Percentiles rank a stretch among this genome's conserved stretches.
phyloP scores from a whole-genome alignment of 2,329 filamentous ascomycete genomes.

The Venturia pyrina region DNA sequence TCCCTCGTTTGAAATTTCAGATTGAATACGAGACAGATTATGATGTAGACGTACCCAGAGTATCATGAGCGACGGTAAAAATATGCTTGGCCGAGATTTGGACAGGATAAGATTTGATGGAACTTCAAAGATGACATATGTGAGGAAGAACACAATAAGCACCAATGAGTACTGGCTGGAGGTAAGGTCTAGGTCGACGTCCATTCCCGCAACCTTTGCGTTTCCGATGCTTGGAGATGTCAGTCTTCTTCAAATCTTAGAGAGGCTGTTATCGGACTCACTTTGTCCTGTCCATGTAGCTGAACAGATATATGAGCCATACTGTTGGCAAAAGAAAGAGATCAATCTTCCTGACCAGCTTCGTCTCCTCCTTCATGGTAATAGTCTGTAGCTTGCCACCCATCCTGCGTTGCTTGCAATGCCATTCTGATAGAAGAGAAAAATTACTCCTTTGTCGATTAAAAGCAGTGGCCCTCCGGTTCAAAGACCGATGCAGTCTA shows the following conservation, averaged over 20 bases:
- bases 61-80: conserved; percentile 22
- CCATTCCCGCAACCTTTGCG: conserved; percentile 12
- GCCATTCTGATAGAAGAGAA: conserved; percentile 13
- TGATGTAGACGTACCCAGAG: not conserved
- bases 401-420: conserved; percentile 14
- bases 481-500: not conserved
- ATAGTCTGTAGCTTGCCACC: conserved; percentile 15
- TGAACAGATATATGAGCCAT: conserved; percentile 41
- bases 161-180: conserved; percentile 41
- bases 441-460: not conserved
- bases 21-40: not conserved
- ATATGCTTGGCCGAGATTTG: conserved; percentile 39
- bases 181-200: conserved; percentile 23
- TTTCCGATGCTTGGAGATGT: conserved; percentile 19
- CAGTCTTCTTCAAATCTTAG: not conserved
- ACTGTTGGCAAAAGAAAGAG: conserved; percentile 36
- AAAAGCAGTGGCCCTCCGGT: not conserved
- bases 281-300: conserved; percentile 36
- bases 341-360: conserved; percentile 36
- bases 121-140: conserved; percentile 39
- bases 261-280: not conserved
- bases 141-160: conserved; percentile 42
- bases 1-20: not conserved
- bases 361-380: conserved; percentile 27
- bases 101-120: conserved; percentile 46